Evolutionary conservation across 2,329 filamentous ascomycete species (phyloP), one percentile per base, ranked within the genome.

Genomic region (Neonectria neomacrospora): DNA sequence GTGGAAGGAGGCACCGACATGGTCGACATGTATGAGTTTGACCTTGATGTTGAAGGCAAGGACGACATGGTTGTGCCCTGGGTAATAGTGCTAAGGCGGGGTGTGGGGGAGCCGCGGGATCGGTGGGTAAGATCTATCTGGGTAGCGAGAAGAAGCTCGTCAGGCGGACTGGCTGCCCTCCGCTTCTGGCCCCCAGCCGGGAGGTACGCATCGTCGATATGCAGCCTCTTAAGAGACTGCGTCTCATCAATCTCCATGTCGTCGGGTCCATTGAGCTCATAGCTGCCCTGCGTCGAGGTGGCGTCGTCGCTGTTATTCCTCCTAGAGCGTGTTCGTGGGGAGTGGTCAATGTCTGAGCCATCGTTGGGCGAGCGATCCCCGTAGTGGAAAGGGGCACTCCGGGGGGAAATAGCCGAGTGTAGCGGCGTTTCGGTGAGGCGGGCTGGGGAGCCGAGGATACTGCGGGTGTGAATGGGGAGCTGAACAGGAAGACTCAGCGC

Each of bases 281-380:
- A 82, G 65, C 79, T 81, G 9, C 80, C 79, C 47, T 82, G 80
- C 10, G 77, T 80, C 2, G 81, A 82, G 1, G 80, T 81, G 14
- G 78, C 79, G 58, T 85, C 85, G 52, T 87, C 85, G 58, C 85
- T 86, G 63, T 86, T 85, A 32, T 82, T 84, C 57, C 85, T 80
- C 63, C 78, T 78, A 6, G 79, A 76, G 48, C 83, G 80, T 39
- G 76, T 75, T 20, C 80, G 77, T 0, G 83, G 83, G 11, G 84
- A 85, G 45, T 80, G 79, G 41, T 87, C 85, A 9, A 79, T 68
- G 37, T 87, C 85, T 30, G 75, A 74, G 34, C 75, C 71, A 26
- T 83, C 82, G 6, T 79, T 75, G 5, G 81, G 80, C 1, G 81
- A 83, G 26, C 82, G 80, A 57, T 83, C 70, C 45, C 69, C 70